Evolutionary conservation across 106 monocot species (phyloP), one percentile per base, ranked within the genome.

Genomic region (Ottelia alismoides): DNA sequence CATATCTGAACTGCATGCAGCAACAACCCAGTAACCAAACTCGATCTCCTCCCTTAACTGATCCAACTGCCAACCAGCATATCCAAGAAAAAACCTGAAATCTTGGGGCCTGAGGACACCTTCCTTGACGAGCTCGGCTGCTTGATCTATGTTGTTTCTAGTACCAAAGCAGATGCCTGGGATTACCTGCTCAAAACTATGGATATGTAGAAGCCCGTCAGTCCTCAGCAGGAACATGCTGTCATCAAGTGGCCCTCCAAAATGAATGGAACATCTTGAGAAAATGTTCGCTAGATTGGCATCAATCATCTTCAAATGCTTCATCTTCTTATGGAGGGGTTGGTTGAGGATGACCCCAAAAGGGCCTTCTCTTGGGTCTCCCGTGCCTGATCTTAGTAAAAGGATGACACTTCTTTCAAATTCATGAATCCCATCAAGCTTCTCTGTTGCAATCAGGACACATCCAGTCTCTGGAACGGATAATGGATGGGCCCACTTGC

Each of bases 401-500:
- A 52, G 52, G 52, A 52, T 20, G 9, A 52, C 52, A 25, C 24
- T 52, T 25, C 52, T 52, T 25, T 52, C 52, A 26, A 52, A 52
- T 22, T 23, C 26, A 25, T 9, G 52, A 22, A 52, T 9, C 10
- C 52, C 52, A 20, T 52, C 52, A 1, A 52, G 52, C 3, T 52
- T 52, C 20, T 52, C 52, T 2, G 52, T 52, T 52, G 52, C 52
- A 25, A 52, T 11, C 4, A 52, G 24, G 25, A 52, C 24, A 20
- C 52, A 52, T 25, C 52, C 52, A 11, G 52, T 52, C 52, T 52
- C 52, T 23, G 52, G 52, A 0, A 25, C 26, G 22, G 23, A 9
- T 5, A 52, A 25, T 52, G 52, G 52, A 25, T 52, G 52, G 24
- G 52, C 52, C 52, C 52, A 52, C 52, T 52, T 52, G n/a, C n/a